Base-by-base conservation (phyloP, 495 filamentous ascomycete species). In the Penicillium diatomitis region DNA sequence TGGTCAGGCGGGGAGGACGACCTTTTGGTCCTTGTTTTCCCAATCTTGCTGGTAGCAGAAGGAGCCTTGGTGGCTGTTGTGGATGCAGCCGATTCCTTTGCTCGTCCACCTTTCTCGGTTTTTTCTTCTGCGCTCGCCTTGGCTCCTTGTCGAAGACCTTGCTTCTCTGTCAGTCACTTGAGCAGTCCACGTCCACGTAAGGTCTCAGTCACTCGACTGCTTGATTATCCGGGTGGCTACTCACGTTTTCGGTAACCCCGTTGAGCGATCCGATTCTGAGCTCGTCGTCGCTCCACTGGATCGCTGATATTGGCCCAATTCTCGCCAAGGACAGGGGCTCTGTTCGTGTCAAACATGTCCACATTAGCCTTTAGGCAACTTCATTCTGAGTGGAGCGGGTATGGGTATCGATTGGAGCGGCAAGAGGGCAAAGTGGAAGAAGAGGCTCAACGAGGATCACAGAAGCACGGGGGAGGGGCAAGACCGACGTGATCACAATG, bases 241-340 rank as follows among this genome's bases (percentile, higher is more conserved):
- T 41, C 32, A 48, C 46, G 20, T 27, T 34, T 40, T 48, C 46
- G 34, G 40, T 48, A 48, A 39, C 46, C 46, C 11, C 46, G 33
- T 39, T 48, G 46, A 4, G 46, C 46, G 38, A 48, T 38, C 31
- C 46, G 46, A 41, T 48, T 48, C 32, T 48, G 46, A 38, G 46
- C 46, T 8, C 46, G 46, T 30, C 46, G 46, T 39, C 46, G 46
- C 46, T 48, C 46, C 28, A 48, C 35, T 40, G 36, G 36, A 38
- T 49, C 47, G 44, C 36, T 49, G 38, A 49, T 49, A 37, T 43
- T 49, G 30, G 47, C 47, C 47, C 38, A 49, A 27, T 49, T 49
- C 40, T 49, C 47, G 39, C 47, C 47, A 11, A 49, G 47, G 32
- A 49, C 39, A 43, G 47, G 47, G 38, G 47, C 40, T 27, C 47